Conservation (phyloP, 1,284 basidiomycete species). For the Neotropicomus parvogracilis region DNA sequence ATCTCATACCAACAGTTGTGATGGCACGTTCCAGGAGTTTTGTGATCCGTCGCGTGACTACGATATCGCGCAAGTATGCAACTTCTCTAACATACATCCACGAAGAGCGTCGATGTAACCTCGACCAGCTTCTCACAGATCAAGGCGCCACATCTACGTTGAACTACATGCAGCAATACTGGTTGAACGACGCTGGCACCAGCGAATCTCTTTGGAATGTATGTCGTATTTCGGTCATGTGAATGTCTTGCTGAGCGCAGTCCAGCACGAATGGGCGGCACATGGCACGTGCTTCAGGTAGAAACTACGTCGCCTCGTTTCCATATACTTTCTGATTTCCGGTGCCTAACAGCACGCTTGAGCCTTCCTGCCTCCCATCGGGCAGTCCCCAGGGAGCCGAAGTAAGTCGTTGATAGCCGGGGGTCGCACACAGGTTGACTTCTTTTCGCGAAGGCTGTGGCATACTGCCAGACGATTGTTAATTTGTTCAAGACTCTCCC, state of each 20-base stretch:
- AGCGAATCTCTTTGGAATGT: conserved; percentile 72
- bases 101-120: neutral
- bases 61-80: conserved; percentile 49
- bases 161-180: conserved; percentile 66
- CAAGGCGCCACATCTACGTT: conserved; percentile 62
- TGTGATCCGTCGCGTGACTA: conserved; percentile 68
- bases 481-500: conserved; percentile 60
- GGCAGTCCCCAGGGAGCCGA: conserved; percentile 59
- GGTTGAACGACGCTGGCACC: conserved; percentile 60
- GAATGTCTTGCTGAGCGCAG: conserved; percentile 10
- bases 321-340: conserved; percentile 5
- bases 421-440: conserved; percentile 10
- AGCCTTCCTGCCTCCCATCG: conserved; percentile 54
- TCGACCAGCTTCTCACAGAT: conserved; percentile 49
- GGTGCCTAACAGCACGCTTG: conserved; percentile 49
- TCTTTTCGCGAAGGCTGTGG: conserved; percentile 50
- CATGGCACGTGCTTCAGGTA: conserved; percentile 78
- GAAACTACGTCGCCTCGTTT: neutral
- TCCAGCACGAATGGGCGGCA: conserved; percentile 63
- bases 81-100: neutral
- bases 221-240: conserved; percentile 17
- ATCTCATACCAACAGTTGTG: conserved; percentile 47
- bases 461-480: conserved; percentile 68
- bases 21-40: conserved; percentile 56
- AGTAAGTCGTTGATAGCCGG: conserved; percentile 28